Percentiles rank a stretch among this genome's conserved stretches.
Conservation (phyloP, 2,329 filamentous ascomycete species). For the Aspergillus glaucus region DNA sequence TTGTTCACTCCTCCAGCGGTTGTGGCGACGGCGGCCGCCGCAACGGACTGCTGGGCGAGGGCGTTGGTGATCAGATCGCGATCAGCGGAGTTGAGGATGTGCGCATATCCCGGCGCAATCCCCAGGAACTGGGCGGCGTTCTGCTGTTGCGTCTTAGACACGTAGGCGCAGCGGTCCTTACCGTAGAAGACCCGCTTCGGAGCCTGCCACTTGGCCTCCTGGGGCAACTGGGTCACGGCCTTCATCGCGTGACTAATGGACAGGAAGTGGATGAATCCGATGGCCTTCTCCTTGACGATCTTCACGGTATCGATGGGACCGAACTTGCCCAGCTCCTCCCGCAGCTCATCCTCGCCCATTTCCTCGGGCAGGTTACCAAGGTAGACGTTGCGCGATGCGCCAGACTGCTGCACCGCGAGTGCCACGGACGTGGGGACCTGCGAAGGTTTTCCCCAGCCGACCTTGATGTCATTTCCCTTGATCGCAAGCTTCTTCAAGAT, state of each 20-base stretch:
- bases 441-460: conserved; percentile 98
- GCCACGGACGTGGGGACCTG: conserved; percentile 96
- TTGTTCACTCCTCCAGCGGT: conserved; percentile 97
- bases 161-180: conserved; percentile 96
- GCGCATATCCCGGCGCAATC: conserved; percentile 92
- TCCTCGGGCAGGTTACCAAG: conserved; percentile 90
- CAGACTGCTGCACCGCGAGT: conserved; percentile 94
- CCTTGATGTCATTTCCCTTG: conserved; percentile 98
- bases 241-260: conserved; percentile 98
- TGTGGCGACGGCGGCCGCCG: conserved; percentile 91
- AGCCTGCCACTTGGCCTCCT: conserved; percentile 94
- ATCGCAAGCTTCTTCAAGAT: conserved; percentile 99
- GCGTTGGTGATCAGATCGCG: conserved; percentile 95
- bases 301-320: conserved; percentile 96
- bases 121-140: conserved; percentile 97
- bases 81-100: conserved; percentile 92
- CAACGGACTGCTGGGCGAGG: conserved; percentile 93
- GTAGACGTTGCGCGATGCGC: conserved; percentile 94
- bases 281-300: conserved; percentile 94
- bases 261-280: conserved; percentile 95
- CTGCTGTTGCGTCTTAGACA: conserved; percentile 99
- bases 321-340: conserved; percentile 93
- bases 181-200: conserved; percentile 96
- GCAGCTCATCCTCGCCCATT: conserved; percentile 81
- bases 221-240: conserved; percentile 89